These are phyloP conservation scores for Flueggea neowawraea DNA, from an alignment of 441 rosid species.

Conservation along the genomic window DNA sequence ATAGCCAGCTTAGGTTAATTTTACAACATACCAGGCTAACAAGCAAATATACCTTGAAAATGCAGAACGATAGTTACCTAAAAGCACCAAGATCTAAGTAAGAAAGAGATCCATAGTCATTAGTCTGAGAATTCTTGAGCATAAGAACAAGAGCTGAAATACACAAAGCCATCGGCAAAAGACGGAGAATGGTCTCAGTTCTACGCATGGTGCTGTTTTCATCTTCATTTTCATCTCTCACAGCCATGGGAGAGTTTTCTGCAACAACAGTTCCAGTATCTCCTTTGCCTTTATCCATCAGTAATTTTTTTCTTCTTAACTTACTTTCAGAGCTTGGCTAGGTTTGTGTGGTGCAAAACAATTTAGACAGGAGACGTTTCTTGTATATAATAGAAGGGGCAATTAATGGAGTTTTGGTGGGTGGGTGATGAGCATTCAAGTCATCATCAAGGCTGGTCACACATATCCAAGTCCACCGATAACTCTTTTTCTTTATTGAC, in stretches of 20 bases:
- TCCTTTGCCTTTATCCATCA: conserved; percentile 26
- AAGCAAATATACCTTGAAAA: not conserved
- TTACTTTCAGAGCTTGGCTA: conserved; percentile 1
- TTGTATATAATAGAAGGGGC: not conserved
- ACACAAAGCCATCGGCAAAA: conserved; percentile 71
- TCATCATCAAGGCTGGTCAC: no score
- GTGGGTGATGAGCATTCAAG: no score
- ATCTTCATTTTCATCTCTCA: conserved; percentile 7
- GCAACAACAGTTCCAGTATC: conserved; percentile 1
- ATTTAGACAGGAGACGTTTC: conserved; percentile 7
- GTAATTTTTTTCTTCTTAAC: conserved; percentile 7
- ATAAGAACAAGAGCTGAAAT: conserved; percentile 71
- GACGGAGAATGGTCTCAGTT: conserved; percentile 61
- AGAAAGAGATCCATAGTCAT: conserved; percentile 70
- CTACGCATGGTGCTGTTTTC: conserved; percentile 26
- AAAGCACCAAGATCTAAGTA: conserved; percentile 87
- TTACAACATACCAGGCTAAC: no score
- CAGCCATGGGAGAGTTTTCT: conserved; percentile 13
- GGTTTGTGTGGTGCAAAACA: conserved; percentile 7
- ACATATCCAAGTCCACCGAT: no score
- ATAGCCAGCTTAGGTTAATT: no score
- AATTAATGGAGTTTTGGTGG: no score
- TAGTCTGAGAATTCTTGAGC: conserved; percentile 64
- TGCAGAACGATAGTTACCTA: conserved; percentile 31
- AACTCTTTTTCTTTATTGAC: no score